phyloP scores from a whole-genome alignment of 768 basidiomycete genomes.

The Porpolomopsis calyptriformis region DNA sequence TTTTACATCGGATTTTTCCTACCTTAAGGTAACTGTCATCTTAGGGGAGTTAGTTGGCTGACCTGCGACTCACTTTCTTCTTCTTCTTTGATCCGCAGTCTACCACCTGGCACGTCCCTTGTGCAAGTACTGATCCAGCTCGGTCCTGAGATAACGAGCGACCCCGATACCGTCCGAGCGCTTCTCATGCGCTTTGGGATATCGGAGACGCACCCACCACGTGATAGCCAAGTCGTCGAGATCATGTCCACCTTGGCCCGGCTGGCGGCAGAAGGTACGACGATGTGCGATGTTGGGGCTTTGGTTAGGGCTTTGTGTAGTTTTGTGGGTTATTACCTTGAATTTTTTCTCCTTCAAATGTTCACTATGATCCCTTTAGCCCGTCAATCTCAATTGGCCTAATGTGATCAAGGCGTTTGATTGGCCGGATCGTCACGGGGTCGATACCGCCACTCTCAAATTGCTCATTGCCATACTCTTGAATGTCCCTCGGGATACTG shows the following conservation, averaged over 20 bases:
- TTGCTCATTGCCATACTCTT: slow-evolving; percentile 80
- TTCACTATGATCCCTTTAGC: slow-evolving; percentile 29
- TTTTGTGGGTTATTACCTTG: slow-evolving; percentile 43
- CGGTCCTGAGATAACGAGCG: slow-evolving; percentile 69
- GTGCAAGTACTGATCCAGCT: slow-evolving; percentile 69
- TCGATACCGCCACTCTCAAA: slow-evolving; percentile 84
- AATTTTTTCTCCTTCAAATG: slow-evolving; percentile 1
- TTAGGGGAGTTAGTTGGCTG: not conserved
- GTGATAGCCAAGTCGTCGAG: slow-evolving; percentile 60
- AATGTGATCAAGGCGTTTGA: slow-evolving; percentile 81
- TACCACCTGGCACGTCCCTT: slow-evolving; percentile 55
- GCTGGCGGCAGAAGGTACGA: slow-evolving; percentile 60
- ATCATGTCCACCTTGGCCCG: slow-evolving; percentile 58
- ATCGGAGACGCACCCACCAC: slow-evolving; percentile 59
- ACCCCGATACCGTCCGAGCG: slow-evolving; percentile 58
- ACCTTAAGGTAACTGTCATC: slow-evolving; percentile 47
- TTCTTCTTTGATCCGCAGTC: slow-evolving; percentile 29
- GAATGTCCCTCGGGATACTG: slow-evolving; percentile 67
- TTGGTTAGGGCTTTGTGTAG: slow-evolving; percentile 63
- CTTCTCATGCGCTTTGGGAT: slow-evolving; percentile 68
- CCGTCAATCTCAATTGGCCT: slow-evolving; percentile 65
- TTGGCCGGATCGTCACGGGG: slow-evolving; percentile 68
- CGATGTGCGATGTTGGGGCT: slow-evolving; percentile 63
- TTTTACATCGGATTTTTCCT: slow-evolving; percentile 64
- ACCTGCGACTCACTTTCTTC: not conserved